phyloP scores from a whole-genome alignment of 345 rosid species.

The Gossypium arboreum region DNA sequence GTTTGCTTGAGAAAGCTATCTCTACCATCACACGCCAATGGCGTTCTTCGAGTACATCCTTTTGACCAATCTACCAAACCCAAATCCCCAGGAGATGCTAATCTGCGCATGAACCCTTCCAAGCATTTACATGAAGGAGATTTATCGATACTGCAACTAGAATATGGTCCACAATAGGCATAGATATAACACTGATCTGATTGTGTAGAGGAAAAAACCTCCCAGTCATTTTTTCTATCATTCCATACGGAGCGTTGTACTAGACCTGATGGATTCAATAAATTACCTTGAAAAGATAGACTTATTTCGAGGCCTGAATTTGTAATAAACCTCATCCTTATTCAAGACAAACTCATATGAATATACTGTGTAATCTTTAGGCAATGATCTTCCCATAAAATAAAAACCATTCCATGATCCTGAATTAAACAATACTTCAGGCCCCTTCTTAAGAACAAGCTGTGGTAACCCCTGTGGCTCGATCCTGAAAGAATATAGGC shows the following conservation, averaged over 20 bases:
- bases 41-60: slow-evolving; percentile 9
- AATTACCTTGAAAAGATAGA: slow-evolving; percentile 41
- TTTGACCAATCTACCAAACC: slow-evolving; percentile 32
- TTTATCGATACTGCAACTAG: neutral
- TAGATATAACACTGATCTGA: slow-evolving; percentile 36
- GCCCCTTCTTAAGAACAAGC: slow-evolving; percentile 20
- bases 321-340: slow-evolving; percentile 41
- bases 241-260: slow-evolving; percentile 51
- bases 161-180: neutral
- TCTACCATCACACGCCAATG: slow-evolving; percentile 15
- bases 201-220: neutral
- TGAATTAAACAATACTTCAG: slow-evolving; percentile 28
- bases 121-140: slow-evolving; percentile 28
- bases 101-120: slow-evolving; percentile 35
- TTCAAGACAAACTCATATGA: slow-evolving; percentile 34
- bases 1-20: slow-evolving; percentile 31
- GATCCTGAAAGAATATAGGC: neutral
- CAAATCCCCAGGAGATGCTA: slow-evolving; percentile 20
- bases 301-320: slow-evolving; percentile 22
- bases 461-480: slow-evolving; percentile 24
- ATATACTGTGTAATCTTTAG: slow-evolving; percentile 23
- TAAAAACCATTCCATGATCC: slow-evolving; percentile 74
- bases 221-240: slow-evolving; percentile 11
- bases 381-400: slow-evolving; percentile 60
- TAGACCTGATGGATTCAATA: slow-evolving; percentile 32